Evolutionary conservation across 768 basidiomycete genomes (phyloP), one percentile per base, ranked within the genome.

Genomic region (Hericium coralloides): DNA sequence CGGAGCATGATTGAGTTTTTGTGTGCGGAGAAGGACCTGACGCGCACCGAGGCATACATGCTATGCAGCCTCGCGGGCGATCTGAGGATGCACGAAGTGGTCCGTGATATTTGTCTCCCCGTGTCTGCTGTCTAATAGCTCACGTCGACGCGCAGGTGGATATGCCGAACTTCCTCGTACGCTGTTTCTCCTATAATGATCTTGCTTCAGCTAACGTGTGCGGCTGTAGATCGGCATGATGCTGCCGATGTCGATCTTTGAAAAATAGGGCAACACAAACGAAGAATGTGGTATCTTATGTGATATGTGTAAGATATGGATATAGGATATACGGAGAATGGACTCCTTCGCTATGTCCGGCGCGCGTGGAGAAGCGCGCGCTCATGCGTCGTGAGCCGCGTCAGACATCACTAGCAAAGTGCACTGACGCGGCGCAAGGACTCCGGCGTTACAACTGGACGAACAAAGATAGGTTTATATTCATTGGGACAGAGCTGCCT

Each of bases 61-160:
- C 70, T 84, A 0, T 82, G 81, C 61, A 83, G 83, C 60, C 77
- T 84, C 50, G 79, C 76, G 0, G 82, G 75, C 2, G 82, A 84
- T 64, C 64, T 84, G 58, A 70, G 76, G 57, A 73, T 85, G 72
- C 83, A 82, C 59, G 83, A 84, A 69, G 83, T 83, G 69, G 83
- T 80, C 57, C 20, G 62, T 60, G 20, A 18, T 18, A 23, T 18
- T 25, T 49, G 31, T 63, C 58, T 26, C 41, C 36, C 37, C 65
- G 18, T 5, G 22, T 17, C 15, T 41, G 5, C 22, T 20, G 20
- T 41, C 14, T 25, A 2, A 12, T 25, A 4, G n/a, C 18, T 26
- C 20, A 18, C 23, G 5, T 18, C 15, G 0, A 26, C 49, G 0
- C 12, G 3, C 12, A 55, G 53, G 43, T 55, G 18, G 53, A 55